Percentiles rank a stretch among this genome's conserved stretches.
phyloP scores from a whole-genome alignment of 768 basidiomycete genomes.

The Boletus barrowsii region DNA sequence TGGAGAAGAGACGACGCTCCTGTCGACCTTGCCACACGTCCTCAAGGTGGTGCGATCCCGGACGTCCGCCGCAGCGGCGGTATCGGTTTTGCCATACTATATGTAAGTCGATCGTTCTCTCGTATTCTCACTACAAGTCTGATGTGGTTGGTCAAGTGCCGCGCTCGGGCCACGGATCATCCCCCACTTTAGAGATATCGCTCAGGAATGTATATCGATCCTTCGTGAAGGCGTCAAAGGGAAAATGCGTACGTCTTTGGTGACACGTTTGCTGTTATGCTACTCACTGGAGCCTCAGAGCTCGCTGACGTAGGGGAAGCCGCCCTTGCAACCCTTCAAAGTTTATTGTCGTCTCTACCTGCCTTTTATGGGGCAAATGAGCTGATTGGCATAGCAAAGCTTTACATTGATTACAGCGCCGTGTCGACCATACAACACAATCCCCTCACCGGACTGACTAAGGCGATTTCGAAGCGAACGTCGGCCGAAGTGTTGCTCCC shows the following conservation, averaged over 20 bases:
- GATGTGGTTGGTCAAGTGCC: slow-evolving; percentile 39
- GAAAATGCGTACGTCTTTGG: slow-evolving; percentile 32
- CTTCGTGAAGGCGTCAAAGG: slow-evolving; percentile 40
- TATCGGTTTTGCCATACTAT: slow-evolving; percentile 57
- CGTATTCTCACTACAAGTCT: background rate
- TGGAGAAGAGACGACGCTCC: slow-evolving; percentile 66
- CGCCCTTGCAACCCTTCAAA: slow-evolving; percentile 53
- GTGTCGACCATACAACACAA: slow-evolving; percentile 16
- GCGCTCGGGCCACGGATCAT: slow-evolving; percentile 87
- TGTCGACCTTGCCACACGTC: slow-evolving; percentile 56
- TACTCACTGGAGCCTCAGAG: slow-evolving; percentile 21
- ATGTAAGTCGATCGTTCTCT: slow-evolving; percentile 40
- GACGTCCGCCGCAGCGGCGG: slow-evolving; percentile 38
- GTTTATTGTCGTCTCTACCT: slow-evolving; percentile 72
- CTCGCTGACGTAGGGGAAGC: slow-evolving; percentile 31
- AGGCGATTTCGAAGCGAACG: slow-evolving; percentile 65
- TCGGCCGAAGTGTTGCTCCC: slow-evolving; percentile 67
- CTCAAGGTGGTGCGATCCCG: slow-evolving; percentile 47
- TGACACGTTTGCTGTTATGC: background rate
- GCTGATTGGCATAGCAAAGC: slow-evolving; percentile 49
- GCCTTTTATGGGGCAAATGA: slow-evolving; percentile 75
- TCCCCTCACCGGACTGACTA: slow-evolving; percentile 46
- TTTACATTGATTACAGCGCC: slow-evolving; percentile 49
- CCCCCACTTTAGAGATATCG: slow-evolving; percentile 74
- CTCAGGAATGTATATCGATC: slow-evolving; percentile 51